Base-by-base conservation (phyloP, 1,284 basidiomycete genomes). In the Sporisorium graminicola region DNA sequence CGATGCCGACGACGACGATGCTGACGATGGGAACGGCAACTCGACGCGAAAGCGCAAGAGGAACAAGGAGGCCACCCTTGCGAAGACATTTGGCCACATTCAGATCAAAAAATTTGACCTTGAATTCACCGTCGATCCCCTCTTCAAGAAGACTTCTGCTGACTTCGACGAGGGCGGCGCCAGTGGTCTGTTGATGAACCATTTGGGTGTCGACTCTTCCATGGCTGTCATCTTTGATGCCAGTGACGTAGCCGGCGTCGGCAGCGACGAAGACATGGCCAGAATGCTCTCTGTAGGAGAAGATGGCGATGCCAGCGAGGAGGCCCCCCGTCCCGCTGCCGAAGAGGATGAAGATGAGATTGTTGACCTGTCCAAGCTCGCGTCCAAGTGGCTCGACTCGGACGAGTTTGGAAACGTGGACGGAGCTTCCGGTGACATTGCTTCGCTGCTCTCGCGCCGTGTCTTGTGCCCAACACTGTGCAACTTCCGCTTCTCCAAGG, bases 131-230 rank as follows among this genome's bases (percentile, higher is more conserved):
- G 94, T 98, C 43, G 96, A 99, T 85, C 97, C 96, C 2, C 88
- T 99, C 31, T 99, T 99, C 88, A 93, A 91, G 87, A 99, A 99
- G 89, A 99, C 97, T 0, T 95, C 92, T 75, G 97, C 94, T 22
- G 97, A 99, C 85, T 99, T 99, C 85, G 96, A 99, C 86, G 97
- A 99, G 86, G 97, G 96, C 47, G 96, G 96, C 58, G 96, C 96
- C 0, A 92, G 94, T 72, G 96, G 96, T 9, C 69, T 86, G 18
- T 55, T 86, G 40, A 85, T 83, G 84, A 84, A 84, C 59, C 82
- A 82, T 49, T 74, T 88, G 44, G 93, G 93, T 6, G 90, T 90
- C 22, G 94, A 97, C 74, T 91, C 92, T 5, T 91, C 90, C 40
- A 89, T 97, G 83, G 89, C 94, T 64, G 93, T 99, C 52, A 93